Evolutionary conservation across 2,329 filamentous ascomycete species (phyloP), one percentile per base, ranked within the genome.

Genomic region (Pseudovirgaria hyperparasitica): DNA sequence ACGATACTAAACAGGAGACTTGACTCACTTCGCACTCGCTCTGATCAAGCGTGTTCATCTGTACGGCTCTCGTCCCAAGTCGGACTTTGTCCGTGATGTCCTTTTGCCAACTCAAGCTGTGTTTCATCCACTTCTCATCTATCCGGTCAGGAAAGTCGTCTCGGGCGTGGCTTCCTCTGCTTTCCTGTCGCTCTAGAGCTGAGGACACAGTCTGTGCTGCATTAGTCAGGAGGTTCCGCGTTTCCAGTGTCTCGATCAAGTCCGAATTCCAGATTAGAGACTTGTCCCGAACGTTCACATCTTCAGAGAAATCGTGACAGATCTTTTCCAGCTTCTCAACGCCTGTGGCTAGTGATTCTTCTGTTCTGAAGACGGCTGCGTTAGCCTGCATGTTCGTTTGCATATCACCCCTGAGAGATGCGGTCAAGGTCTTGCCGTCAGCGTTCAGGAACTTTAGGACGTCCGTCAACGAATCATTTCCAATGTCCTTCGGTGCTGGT

Each of bases 221-320:
- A 35, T 58, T 62, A 2, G 59, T 62, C 8, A 64, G 38, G 4
- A 64, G 29, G 41, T 64, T 65, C 16, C 59, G 39, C 35, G 59
- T 38, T 37, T 64, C 61, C 2, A 65, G 43, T 7, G 60, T 62
- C 39, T 64, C 61, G 2, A 64, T 45, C 3, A 65, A 39, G 32
- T 65, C 60, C 2, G 45, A 52, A 32, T 65, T 65, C 62, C 61
- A 64, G n/a, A 65, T 58, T 33, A 65, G 39, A 11, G 47, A 55
- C 27, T 50, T 48, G 32, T 65, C 62, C 3, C 45, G 54, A 3
- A 64, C 38, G 1, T 37, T 38, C 3, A 65, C 30, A 9, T 52
- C 39, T 5, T 35, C 41, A 9, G 36, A 38, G 29, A 62, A 63
- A 5, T 43, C 38, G 0, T 36, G 23, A 27, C 59, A 51, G 5